phyloP scores from a whole-genome alignment of 805 yeast genomes.

The Ogataea parapolymorpha region DNA sequence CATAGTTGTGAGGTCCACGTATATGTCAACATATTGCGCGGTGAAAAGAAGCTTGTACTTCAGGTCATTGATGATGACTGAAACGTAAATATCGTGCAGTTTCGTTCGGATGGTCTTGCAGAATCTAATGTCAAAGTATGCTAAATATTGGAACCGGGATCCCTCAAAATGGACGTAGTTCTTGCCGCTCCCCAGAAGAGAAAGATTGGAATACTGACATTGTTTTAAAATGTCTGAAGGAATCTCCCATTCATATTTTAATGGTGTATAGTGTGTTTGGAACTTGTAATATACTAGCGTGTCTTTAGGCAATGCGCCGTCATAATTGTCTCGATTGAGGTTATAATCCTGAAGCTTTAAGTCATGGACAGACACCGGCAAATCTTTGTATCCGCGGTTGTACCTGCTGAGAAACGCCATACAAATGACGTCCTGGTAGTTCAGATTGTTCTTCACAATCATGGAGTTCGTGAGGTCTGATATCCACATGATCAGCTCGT shows the following conservation, averaged over 20 bases:
- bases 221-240: conserved; percentile 39
- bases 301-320: conserved; percentile 26
- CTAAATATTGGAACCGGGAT: conserved; percentile 56
- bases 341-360: conserved; percentile 29
- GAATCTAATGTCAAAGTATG: conserved; percentile 66
- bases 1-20: conserved; percentile 70
- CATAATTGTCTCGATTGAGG: conserved; percentile 30
- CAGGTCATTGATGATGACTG: conserved; percentile 59
- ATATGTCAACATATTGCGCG: conserved; percentile 79
- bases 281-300: conserved; percentile 16
- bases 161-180: conserved; percentile 31
- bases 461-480: conserved; percentile 53
- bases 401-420: conserved; percentile 59
- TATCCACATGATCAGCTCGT: conserved; percentile 67
- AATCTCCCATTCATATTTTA: conserved; percentile 44
- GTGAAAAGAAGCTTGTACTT: conserved; percentile 57
- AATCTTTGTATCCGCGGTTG: conserved; percentile 44
- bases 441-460: conserved; percentile 45
- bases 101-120: conserved; percentile 60
- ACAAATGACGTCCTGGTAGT: conserved; percentile 50
- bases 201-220: conserved; percentile 43
- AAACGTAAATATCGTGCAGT: conserved; percentile 62
- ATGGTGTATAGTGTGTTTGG: conserved; percentile 26
- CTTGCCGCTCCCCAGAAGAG: conserved; percentile 4
- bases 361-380: conserved; percentile 16